Evolutionary conservation across 805 yeast genomes (phyloP), one percentile per base, ranked within the genome.

Genomic region (Yamadazyma paraphyllophila): DNA sequence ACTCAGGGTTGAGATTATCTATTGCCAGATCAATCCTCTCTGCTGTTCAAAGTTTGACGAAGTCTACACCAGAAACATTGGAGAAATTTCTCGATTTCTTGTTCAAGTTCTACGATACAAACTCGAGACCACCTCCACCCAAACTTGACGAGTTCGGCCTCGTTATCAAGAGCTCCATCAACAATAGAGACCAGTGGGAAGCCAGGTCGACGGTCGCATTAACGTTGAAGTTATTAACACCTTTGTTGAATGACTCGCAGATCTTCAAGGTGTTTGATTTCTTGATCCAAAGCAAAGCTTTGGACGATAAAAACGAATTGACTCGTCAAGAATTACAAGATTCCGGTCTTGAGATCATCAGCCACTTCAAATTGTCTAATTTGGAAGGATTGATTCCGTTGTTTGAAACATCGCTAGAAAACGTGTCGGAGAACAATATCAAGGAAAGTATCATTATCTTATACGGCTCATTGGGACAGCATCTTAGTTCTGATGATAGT

Each of bases 401-500:
- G n/a, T 88, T 94, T 56, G 97, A 92, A 63, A 58, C 63, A 6
- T 78, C 85, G 30, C 73, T 88, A 39, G 76, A 77, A 16, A 68
- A 73, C 29, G 77, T 76, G 43, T 11, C 38, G n/a, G 83, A 80
- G 54, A 88, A 84, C 61, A 68, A 70, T 29, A 77, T 88, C 50
- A 83, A 83, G 56, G 96, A 90, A 62, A 80, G 87, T 56, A 85
- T 85, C 14, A 87, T 94, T 55, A 85, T 94, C 46, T 71, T 92
- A 37, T 94, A 92, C 58, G 99, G 99, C 55, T 81, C 94, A 3
- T 76, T 91, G 51, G 98, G 96, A 1, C 85, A 86, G 48, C 96
- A 94, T 69, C 75, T 94, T 63, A 71, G 78, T 12, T 56, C 78
- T 0, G 65, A 75, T 16, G 99, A 94, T 58, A 56, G 73, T 1